Conservation (phyloP, 371 early-diverging fungal species). For the Mortierella sp. region DNA sequence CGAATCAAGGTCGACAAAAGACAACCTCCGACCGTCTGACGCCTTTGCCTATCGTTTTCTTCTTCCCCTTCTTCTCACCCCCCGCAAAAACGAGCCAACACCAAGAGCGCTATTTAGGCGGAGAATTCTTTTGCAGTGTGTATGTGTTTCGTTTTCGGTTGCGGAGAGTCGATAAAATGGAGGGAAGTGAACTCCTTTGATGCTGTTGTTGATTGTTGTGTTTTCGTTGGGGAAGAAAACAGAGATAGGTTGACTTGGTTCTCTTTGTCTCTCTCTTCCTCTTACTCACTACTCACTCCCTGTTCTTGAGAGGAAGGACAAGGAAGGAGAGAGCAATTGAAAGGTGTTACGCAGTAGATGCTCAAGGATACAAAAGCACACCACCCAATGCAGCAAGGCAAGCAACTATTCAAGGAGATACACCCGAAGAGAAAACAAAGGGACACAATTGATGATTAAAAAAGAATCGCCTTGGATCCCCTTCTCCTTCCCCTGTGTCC, state of each 20-base stretch:
- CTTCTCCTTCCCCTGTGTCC: neutral
- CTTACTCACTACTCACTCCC: neutral
- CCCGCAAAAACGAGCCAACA: neutral
- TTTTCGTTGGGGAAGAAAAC: neutral
- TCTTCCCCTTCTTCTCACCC: neutral
- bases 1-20: neutral
- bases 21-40: neutral
- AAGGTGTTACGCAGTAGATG: neutral
- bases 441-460: neutral
- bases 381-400: neutral
- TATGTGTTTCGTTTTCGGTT: neutral
- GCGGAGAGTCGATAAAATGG: slow-evolving; percentile 15
- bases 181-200: neutral
- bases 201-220: neutral
- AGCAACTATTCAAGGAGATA: neutral
- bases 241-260: neutral
- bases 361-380: neutral
- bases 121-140: neutral
- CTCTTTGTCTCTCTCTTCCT: neutral
- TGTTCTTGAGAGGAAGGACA: neutral
- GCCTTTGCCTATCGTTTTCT: neutral
- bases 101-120: neutral
- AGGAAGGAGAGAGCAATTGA: neutral
- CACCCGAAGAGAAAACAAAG: neutral
- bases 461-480: neutral